Percentiles rank a stretch among this genome's conserved stretches.
Conservation (phyloP, 768 basidiomycete species). For the Amanita rubescens region DNA sequence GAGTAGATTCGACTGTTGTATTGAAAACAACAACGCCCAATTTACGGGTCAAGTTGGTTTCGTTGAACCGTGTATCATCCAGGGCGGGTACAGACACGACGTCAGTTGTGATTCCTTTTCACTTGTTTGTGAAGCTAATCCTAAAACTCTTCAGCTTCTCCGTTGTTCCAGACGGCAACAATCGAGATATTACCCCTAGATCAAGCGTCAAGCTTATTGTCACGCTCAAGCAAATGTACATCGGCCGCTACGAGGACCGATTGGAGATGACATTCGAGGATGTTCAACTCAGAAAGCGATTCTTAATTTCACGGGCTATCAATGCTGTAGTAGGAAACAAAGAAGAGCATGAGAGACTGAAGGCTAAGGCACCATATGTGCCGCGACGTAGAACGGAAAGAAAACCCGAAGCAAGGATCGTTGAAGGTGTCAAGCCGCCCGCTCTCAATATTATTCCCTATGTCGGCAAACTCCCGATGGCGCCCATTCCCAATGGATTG, state of each 20-base stretch:
- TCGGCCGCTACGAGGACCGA: conserved; percentile 47
- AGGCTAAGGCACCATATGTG: conserved; percentile 39
- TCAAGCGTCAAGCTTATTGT: conserved; percentile 23
- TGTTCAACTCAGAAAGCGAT: conserved; percentile 30
- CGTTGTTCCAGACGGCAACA: conserved; percentile 12
- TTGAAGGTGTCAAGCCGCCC: conserved; percentile 37
- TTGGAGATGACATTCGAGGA: conserved; percentile 49
- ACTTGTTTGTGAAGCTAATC: background rate
- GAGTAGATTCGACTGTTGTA: conserved; percentile 12
- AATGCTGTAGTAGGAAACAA: conserved; percentile 38
- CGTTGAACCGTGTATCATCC: conserved; percentile 22
- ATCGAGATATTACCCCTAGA: conserved; percentile 16
- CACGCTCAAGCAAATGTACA: conserved; percentile 24
- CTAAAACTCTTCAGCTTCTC: conserved; percentile 18
- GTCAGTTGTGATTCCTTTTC: conserved; percentile 16
- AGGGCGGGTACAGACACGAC: conserved; percentile 21
- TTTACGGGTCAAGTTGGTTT: conserved; percentile 21
- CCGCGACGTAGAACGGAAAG: conserved; percentile 28
- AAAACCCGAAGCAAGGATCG: conserved; percentile 26
- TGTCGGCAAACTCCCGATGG: conserved; percentile 29
- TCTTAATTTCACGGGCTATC: conserved; percentile 41
- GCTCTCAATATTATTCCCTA: conserved; percentile 36
- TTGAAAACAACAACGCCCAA: conserved; percentile 20
- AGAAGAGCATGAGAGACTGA: conserved; percentile 38
- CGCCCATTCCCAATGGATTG: conserved; percentile 31